phyloP scores from a whole-genome alignment of 345 rosid genomes.

The Odontarrhena argentea region DNA sequence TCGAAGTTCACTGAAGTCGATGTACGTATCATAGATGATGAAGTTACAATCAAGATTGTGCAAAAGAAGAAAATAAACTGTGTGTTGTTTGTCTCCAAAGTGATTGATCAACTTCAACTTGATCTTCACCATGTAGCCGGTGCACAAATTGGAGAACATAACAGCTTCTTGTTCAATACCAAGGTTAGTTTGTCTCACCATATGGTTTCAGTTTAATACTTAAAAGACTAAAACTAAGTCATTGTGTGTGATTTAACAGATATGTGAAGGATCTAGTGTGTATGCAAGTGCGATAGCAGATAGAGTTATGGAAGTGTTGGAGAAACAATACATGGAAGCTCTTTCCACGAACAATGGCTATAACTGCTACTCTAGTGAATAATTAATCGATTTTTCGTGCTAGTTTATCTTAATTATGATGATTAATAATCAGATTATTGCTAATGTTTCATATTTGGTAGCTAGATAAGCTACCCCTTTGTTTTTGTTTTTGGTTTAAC shows the following conservation, averaged over 20 bases:
- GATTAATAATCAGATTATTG: slow-evolving; percentile 17
- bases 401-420: slow-evolving; percentile 15
- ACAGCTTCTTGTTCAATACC: slow-evolving; percentile 70
- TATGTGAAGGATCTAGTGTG: slow-evolving; percentile 40
- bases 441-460: slow-evolving; percentile 18
- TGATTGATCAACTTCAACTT: slow-evolving; percentile 70
- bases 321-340: slow-evolving; percentile 56
- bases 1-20: slow-evolving; percentile 75
- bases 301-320: slow-evolving; percentile 73
- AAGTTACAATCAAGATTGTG: slow-evolving; percentile 70
- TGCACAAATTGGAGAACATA: slow-evolving; percentile 73
- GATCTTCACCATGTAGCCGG: slow-evolving; percentile 83
- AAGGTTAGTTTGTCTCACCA: slow-evolving; percentile 51
- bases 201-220: neutral
- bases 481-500: neutral
- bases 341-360: slow-evolving; percentile 43
- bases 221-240: neutral
- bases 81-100: slow-evolving; percentile 64
- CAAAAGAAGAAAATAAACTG: slow-evolving; percentile 76
- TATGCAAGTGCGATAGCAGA: slow-evolving; percentile 77
- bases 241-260: slow-evolving; percentile 27
- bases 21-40: slow-evolving; percentile 72
- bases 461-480: slow-evolving; percentile 5
- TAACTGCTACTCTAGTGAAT: slow-evolving; percentile 37
- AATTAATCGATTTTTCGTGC: slow-evolving; percentile 7